Evolutionary conservation across 2,329 filamentous ascomycete genomes (phyloP), one percentile per base, ranked within the genome.

Genomic region (Escovopsis weberi): DNA sequence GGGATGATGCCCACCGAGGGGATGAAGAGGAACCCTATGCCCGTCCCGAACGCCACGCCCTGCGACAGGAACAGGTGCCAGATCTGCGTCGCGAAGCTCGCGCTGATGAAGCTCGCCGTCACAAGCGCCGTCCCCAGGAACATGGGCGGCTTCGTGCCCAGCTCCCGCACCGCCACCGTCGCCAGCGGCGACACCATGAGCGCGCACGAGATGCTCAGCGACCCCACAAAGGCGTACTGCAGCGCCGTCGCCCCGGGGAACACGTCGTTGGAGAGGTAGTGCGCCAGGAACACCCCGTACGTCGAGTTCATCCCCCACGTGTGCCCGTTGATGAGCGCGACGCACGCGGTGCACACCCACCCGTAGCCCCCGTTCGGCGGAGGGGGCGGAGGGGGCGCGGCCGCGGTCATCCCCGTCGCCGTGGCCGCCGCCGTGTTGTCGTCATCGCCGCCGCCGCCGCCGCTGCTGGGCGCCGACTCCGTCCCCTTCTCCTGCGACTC

Each of bases 51-150:
- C 42, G 78, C 74, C 3, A 88, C 54, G 4, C 85, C 85, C 55
- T 89, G 85, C 6, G 71, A 74, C 0, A 89, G 69, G 44, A 87
- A 78, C 1, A 91, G 68, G 33, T 89, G 83, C 80, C 82, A 88
- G 44, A 85, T 78, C 43, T 74, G 54, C 12, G 56, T 64, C 0
- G 80, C 73, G 51, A 86, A 87, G 12, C 77, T 82, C 7, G 84
- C 82, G 2, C 74, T 75, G 37, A 87, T 72, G 46, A 88, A 70
- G 19, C 75, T 78, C 8, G 66, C 61, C 0, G 77, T 70, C 56
- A 85, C 74, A 38, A 88, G 63, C 1, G 75, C 56, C 2, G 78
- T 69, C 11, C 84, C 84, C 12, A 80, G 60, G 34, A 79, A 66
- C 19, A 89, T 68, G 1, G 78, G 79, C 0, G 64, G 64, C 34